Evolutionary conservation across 1,139 yeast genomes (phyloP), one percentile per base, ranked within the genome.

Genomic region (Suhomyces bokatorum): DNA sequence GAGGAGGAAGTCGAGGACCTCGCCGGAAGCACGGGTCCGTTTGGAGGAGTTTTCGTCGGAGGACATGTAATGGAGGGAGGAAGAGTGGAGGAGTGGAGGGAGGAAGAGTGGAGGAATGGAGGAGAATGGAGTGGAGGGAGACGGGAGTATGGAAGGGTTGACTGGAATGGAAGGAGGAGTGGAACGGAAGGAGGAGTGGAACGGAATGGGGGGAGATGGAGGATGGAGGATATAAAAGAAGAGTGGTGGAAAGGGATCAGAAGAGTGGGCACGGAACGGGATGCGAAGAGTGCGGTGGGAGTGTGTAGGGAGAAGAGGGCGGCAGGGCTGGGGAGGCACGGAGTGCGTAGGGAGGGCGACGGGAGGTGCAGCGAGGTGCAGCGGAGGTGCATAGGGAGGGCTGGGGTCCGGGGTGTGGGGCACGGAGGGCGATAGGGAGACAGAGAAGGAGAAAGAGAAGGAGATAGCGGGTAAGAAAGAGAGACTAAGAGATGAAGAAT

Each of bases 21-120:
- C 95, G 0, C 97, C 95, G 5, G 91, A 84, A 1, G 97, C 97
- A 52, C 93, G 72, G 34, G 76, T 70, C 48, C 79, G 53, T 48
- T 72, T 73, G 47, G 57, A 54, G 22, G 68, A 79, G 71, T 50
- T 51, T 42, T 57, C 62, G 39, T 57, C 60, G 15, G 55, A 43
- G 36, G 54, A 47, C 54, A 51, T 52, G 35, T 28, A 20, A 17
- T 13, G 3, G 32, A 13, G 6, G 28, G 20, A 30, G 39, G 17
- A 29, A 17, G 40, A 20, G 24, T 7, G 40, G 13, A 22, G 27
- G 13, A 8, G 35, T 10, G n/a, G 28, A 33, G 17, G 26, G 30
- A 26, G 29, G 37, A 26, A 15, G 38, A 35, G 37, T 16, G 20
- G 26, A 32, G 3, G 35, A 26, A 15, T 13, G 38, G 7, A 15